phyloP scores from a whole-genome alignment of 495 filamentous ascomycete species.

The Staphylotrichum longicolle region DNA sequence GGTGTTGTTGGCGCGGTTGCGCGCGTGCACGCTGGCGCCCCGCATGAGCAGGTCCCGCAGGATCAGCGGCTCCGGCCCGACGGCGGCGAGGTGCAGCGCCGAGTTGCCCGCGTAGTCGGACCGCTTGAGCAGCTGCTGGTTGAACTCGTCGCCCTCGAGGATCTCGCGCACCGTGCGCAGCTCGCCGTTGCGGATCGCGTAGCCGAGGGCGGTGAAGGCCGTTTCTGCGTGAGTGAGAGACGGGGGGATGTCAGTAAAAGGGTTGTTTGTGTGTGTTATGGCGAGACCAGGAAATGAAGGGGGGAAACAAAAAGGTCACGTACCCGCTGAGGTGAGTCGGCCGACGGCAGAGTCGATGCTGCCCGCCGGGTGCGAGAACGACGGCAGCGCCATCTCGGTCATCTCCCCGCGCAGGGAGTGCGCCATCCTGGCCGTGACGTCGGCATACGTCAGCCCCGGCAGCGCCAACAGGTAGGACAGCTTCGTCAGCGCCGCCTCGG shows the following conservation, averaged over 20 bases:
- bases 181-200: conserved; percentile 76
- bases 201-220: conserved; percentile 70
- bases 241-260: neutral
- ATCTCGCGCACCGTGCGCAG: conserved; percentile 61
- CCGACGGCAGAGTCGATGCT: conserved; percentile 34
- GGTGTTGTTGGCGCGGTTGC: conserved; percentile 77
- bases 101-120: conserved; percentile 89
- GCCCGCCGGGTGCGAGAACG: conserved; percentile 71
- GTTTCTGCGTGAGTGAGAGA: conserved; percentile 35
- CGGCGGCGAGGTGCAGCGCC: conserved; percentile 63
- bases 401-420: conserved; percentile 79
- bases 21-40: conserved; percentile 82
- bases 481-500: conserved; percentile 92
- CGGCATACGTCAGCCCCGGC: conserved; percentile 57
- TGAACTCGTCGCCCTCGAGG: conserved; percentile 57
- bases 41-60: conserved; percentile 68
- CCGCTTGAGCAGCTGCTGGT: conserved; percentile 66
- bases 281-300: conserved; percentile 19
- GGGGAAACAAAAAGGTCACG: conserved; percentile 21
- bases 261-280: conserved; percentile 10
- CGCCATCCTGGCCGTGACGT: conserved; percentile 71
- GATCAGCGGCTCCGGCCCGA: conserved; percentile 51
- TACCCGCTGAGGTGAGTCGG: conserved; percentile 36
- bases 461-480: conserved; percentile 80
- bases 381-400: conserved; percentile 62